Conservation (phyloP, 441 rosid species). For the Populus hybrid region DNA sequence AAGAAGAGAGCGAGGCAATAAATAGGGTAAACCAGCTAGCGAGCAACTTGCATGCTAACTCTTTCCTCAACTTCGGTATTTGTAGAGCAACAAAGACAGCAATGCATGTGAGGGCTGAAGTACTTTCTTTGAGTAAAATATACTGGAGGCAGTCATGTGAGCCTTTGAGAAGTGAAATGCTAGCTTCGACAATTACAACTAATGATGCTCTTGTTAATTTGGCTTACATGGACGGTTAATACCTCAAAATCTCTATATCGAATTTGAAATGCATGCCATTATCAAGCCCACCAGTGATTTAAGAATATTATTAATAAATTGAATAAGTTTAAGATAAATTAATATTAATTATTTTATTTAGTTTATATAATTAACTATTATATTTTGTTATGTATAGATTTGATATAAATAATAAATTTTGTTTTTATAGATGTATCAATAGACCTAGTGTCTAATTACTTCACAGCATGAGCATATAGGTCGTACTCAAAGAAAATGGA, state of each 20-base stretch:
- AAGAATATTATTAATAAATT: no score
- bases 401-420: no score
- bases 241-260: background rate
- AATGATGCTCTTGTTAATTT: background rate
- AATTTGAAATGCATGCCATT: background rate
- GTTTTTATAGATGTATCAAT: no score
- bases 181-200: background rate
- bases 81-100: background rate
- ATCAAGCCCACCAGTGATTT: background rate
- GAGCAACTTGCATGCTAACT: background rate
- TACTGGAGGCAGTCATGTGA: background rate
- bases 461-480: no score
- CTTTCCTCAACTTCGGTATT: no score
- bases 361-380: no score
- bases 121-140: background rate
- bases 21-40: background rate
- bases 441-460: no score
- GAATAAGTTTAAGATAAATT: no score
- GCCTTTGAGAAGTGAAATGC: background rate
- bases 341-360: no score
- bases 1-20: background rate
- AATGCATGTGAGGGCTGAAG: background rate
- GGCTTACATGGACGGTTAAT: no score
- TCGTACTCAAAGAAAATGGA: no score
- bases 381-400: no score